Percentiles rank a stretch among this genome's conserved stretches.
Evolutionary conservation across 257 asterid genomes (phyloP).

Genomic region (Nicotiana undulata): DNA sequence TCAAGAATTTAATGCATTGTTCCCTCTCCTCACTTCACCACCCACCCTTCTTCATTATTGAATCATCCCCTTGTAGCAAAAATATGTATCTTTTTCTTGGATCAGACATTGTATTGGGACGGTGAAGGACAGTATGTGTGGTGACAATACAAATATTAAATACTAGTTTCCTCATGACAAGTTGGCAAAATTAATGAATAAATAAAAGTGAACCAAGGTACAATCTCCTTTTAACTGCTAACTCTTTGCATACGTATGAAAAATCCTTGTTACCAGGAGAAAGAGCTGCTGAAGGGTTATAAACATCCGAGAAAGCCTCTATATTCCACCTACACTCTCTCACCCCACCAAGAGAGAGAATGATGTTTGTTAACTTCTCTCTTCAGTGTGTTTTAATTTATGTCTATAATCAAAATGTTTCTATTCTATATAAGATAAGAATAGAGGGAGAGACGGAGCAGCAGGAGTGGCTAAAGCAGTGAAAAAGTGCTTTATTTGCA

Average conservation of each 20-base stretch:
- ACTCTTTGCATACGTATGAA: too few relatives aligned
- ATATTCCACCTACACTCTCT: neutral
- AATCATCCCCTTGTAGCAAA: neutral
- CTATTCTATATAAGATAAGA: too few relatives aligned
- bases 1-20: neutral
- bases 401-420: neutral
- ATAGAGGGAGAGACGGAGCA: too few relatives aligned
- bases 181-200: neutral
- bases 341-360: neutral
- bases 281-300: neutral
- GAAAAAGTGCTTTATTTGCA: too few relatives aligned
- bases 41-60: neutral
- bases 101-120: neutral
- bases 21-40: neutral
- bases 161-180: neutral
- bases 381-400: neutral
- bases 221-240: neutral
- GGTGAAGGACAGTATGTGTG: neutral
- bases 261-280: too few relatives aligned
- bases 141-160: neutral
- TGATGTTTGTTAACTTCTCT: too few relatives aligned
- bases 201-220: too few relatives aligned
- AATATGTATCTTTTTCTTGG: neutral
- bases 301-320: neutral
- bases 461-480: too few relatives aligned